Base-by-base conservation (phyloP, 2,329 filamentous ascomycete species). In the Phoma herbarum region DNA sequence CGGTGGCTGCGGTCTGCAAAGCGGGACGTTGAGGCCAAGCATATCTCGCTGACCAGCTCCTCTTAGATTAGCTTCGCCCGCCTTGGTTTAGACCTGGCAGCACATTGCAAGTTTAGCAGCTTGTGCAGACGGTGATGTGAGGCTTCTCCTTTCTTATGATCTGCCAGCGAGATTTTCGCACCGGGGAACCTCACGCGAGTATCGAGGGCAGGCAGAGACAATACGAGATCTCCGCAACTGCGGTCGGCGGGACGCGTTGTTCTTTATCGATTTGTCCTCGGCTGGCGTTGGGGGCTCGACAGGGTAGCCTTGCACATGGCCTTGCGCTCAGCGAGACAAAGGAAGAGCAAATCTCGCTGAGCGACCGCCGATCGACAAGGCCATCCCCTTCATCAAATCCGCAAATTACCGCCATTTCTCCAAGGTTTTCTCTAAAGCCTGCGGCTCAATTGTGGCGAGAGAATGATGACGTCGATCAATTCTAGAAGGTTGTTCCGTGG, bases 81-180 rank as follows among this genome's bases (percentile, higher is more conserved):
- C 45, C 52, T 62, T 56, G 59, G 60, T 52, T 42, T 48, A 59
- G 57, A 26, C 26, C 33, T 35, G 51, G 33, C 59, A 61, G 60
- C 59, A 43, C 12, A n/a, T 22, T 31, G 44, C 22, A 52, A 28
- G n/a, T 25, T 16, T 45, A 31, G 51, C 31, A 62, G 51, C 57
- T 64, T 67, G 57, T 68, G 65, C 67, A 59, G 41, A 52, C 59
- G 48, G 48, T 57, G 31, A 52, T 62, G 61, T 54, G 52, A 55
- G 57, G 55, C 26, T 35, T 49, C 60, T 46, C 59, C 59, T 51
- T 62, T 52, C 28, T 49, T 44, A 23, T 50, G 22, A 45, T 42
- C 42, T 41, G 37, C 37, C 37, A 41, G 37, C 37, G 11, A 41
- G 37, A 20, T 39, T 29, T 31, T 46, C 37, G 41, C 33, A 18